phyloP scores from a whole-genome alignment of 208 protist species.

The Novymonas esmeraldas region DNA sequence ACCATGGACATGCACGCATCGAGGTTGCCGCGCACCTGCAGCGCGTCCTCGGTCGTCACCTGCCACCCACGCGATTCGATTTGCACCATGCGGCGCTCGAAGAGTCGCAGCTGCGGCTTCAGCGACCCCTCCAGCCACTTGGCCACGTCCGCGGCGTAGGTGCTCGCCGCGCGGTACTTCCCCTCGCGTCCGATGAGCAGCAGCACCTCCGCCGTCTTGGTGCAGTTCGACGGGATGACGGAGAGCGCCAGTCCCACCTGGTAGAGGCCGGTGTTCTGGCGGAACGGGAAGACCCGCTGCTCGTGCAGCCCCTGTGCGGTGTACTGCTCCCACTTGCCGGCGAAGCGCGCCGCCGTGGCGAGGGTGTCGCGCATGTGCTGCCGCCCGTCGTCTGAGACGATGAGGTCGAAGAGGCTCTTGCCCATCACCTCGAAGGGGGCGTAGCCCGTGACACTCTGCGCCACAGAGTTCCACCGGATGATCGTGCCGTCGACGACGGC shows the following conservation, averaged over 20 bases:
- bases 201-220: constrained; percentile 66
- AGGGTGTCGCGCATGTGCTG: constrained; percentile 54
- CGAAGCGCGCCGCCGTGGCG: constrained; percentile 41
- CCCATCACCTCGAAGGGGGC: constrained; percentile 64
- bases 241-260: constrained; percentile 66
- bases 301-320: constrained; percentile 41
- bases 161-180: constrained; percentile 64
- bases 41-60: constrained; percentile 61
- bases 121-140: constrained; percentile 74
- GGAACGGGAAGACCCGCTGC: constrained; percentile 65
- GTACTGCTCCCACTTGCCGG: constrained; percentile 77
- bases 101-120: constrained; percentile 72
- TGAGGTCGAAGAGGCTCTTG: constrained; percentile 70
- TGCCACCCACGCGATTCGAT: constrained; percentile 61
- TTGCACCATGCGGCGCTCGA: constrained; percentile 58
- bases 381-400: constrained; percentile 48
- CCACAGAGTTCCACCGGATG: constrained; percentile 81
- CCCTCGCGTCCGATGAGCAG: constrained; percentile 79
- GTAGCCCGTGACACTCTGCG: constrained; percentile 66
- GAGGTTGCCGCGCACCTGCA: constrained; percentile 66
- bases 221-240: constrained; percentile 68
- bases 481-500: constrained; percentile 87
- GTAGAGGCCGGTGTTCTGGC: constrained; percentile 65
- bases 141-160: constrained; percentile 73
- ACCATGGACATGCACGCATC: constrained; percentile 68